phyloP scores from a whole-genome alignment of 1,284 basidiomycete species.

The Trametes hirsuta region DNA sequence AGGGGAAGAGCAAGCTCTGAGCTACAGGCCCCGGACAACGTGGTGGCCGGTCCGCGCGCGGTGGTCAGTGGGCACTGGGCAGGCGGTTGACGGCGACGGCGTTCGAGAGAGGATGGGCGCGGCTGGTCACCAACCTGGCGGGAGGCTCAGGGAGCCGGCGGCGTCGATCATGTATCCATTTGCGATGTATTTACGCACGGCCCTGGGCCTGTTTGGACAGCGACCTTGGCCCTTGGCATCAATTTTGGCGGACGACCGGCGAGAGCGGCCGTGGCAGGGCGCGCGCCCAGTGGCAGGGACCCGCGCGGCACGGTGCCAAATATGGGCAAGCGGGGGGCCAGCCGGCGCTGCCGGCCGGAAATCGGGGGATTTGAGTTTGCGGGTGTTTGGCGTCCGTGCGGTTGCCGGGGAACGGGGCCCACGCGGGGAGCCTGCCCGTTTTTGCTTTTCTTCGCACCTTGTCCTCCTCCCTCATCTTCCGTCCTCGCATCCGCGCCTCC shows the following conservation, averaged over 20 bases:
- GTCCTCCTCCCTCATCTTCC: slow-evolving; percentile 32
- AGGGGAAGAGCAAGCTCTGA: slow-evolving; percentile 62
- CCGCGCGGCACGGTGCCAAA: slow-evolving; percentile 8
- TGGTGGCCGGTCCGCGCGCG: not conserved
- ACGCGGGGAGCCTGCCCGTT: slow-evolving; percentile 20
- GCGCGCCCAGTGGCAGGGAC: not conserved
- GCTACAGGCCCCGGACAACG: not conserved
- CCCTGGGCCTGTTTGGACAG: not conserved
- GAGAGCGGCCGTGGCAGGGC: not conserved
- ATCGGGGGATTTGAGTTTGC: slow-evolving; percentile 12
- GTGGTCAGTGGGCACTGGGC: not conserved
- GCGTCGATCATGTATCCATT: slow-evolving; percentile 3
- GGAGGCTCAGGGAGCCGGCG: not conserved
- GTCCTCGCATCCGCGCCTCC: slow-evolving; percentile 23
- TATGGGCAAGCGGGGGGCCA: slow-evolving; percentile 3
- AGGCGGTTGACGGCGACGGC: not conserved
- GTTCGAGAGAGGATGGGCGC: not conserved
- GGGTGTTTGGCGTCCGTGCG: slow-evolving; percentile 21
- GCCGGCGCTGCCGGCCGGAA: not conserved
- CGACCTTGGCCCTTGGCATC: slow-evolving; percentile 15
- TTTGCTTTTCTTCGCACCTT: slow-evolving; percentile 23
- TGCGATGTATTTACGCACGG: slow-evolving; percentile 7
- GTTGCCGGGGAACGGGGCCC: slow-evolving; percentile 25
- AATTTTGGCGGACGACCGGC: slow-evolving; percentile 1
- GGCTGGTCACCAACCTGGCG: not conserved